Base-by-base conservation (phyloP, 306 rosid species). In the Fagus sylvatica region DNA sequence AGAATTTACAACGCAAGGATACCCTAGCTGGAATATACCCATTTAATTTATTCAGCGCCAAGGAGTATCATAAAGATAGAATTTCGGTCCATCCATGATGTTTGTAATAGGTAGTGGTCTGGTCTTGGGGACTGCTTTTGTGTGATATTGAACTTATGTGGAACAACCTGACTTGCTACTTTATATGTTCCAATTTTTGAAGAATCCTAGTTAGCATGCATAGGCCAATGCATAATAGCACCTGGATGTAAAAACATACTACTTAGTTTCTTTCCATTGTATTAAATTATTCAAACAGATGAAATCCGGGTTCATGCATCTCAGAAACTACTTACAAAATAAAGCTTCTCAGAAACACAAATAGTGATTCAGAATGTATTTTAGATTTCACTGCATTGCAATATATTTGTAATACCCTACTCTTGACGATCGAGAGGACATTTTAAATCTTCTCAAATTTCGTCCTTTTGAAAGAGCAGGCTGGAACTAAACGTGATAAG, bases 401-500 rank as follows among this genome's bases (percentile, higher is more conserved):
- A 30, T 61, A 33, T 4, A 2, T 12, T 61, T 17, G 15, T 33
- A 61, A 32, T 22, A 30, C 40, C 39, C 33, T 51, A 74, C 15
- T 76, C 66, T 68, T 65, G 41, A 59, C 39, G 68, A 82, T 55
- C 71, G 74, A 71, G 64, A 61, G 30, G 66, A 60, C 66, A 74
- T 46, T 62, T 68, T 28, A 64, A 34, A 73, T 76, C 71, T 81
- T 65, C 76, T 80, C 66, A 72, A 48, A 19, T 43, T 30, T 64
- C 79, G 72, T 72, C 66, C 32, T 69, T 33, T 61, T 88, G 91
- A 77, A 85, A 61, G 87, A 64, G 84, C 90, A 96, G 99, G 92
- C 41, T 73, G 99, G 99, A 84, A 84, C 93, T 39, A 84, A 90
- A 75, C 98, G 97, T 39, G 96, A 96, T 84, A 84, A 86, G 71